phyloP scores from a whole-genome alignment of 2,329 filamentous ascomycete species.

The Shiraia bambusicola region DNA sequence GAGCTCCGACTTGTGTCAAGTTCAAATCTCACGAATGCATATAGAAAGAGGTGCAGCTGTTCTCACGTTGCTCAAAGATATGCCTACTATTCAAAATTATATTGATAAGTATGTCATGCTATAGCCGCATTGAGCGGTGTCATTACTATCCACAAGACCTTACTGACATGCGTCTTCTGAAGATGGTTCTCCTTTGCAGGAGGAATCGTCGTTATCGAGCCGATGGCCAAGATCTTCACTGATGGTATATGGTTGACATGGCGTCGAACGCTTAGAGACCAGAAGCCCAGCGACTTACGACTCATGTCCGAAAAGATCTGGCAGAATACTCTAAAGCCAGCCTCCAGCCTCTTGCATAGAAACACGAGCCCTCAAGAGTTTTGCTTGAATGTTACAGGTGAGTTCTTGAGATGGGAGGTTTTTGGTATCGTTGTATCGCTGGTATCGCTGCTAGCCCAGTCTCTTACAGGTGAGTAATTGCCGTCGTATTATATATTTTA shows the following conservation, averaged over 20 bases:
- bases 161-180: not conserved
- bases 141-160: no score
- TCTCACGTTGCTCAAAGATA: constrained; percentile 29
- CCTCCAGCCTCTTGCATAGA: constrained; percentile 34
- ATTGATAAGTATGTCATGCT: constrained; percentile 29
- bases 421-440: constrained; percentile 45
- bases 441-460: constrained; percentile 41
- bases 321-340: constrained; percentile 44
- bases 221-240: constrained; percentile 36
- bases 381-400: constrained; percentile 42
- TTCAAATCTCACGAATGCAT: constrained; percentile 17
- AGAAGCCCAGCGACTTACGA: constrained; percentile 34
- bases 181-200: constrained; percentile 31
- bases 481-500: not conserved
- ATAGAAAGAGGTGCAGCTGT: constrained; percentile 33
- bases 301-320: constrained; percentile 46
- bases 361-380: constrained; percentile 45
- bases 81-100: constrained; percentile 30
- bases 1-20: not conserved
- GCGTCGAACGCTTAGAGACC: constrained; percentile 24
- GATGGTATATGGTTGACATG: constrained; percentile 29
- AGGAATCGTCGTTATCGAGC: constrained; percentile 39
- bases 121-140: not conserved
- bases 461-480: constrained; percentile 25
- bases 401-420: constrained; percentile 48